Evolutionary conservation across 768 basidiomycete genomes (phyloP).

Genomic region (Boletus coccyginus): DNA sequence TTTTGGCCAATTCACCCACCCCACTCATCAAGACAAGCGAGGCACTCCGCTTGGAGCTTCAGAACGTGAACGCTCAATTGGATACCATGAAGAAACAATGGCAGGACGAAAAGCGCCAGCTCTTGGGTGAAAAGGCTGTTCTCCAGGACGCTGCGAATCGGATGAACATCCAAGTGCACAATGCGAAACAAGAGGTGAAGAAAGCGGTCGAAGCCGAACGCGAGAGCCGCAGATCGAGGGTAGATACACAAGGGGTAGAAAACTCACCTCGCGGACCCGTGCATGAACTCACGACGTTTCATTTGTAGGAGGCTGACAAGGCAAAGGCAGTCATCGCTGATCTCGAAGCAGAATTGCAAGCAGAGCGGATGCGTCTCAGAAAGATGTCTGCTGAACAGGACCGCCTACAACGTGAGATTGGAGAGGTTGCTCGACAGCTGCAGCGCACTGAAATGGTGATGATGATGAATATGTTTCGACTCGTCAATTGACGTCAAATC

Average conservation of each 20-base stretch:
- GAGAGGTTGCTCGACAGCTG: conserved; percentile 59
- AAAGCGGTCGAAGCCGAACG: conserved; percentile 53
- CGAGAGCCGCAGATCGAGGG: conserved; percentile 45
- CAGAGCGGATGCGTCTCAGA: conserved; percentile 66
- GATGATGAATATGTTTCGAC: not conserved
- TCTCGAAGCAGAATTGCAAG: conserved; percentile 68
- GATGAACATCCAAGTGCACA: conserved; percentile 58
- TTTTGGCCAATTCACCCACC: conserved; percentile 60
- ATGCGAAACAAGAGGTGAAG: conserved; percentile 55
- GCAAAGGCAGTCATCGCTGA: conserved; percentile 64
- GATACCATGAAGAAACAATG: conserved; percentile 64
- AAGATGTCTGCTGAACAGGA: conserved; percentile 62
- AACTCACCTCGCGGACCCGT: not conserved
- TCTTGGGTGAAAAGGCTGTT: conserved; percentile 68
- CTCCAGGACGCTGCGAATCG: conserved; percentile 70
- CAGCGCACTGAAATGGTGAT: conserved; percentile 69
- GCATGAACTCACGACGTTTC: not conserved
- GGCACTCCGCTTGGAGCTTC: conserved; percentile 56
- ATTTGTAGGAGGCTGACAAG: conserved; percentile 62
- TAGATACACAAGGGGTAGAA: conserved; percentile 54
- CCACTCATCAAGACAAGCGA: conserved; percentile 69
- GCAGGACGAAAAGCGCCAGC: conserved; percentile 60
- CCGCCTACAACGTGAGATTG: conserved; percentile 61
- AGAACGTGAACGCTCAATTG: conserved; percentile 60
- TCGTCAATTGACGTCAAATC: not conserved